Base-by-base conservation (phyloP, 1,284 basidiomycete species). In the Rhodotorula sp. region DNA sequence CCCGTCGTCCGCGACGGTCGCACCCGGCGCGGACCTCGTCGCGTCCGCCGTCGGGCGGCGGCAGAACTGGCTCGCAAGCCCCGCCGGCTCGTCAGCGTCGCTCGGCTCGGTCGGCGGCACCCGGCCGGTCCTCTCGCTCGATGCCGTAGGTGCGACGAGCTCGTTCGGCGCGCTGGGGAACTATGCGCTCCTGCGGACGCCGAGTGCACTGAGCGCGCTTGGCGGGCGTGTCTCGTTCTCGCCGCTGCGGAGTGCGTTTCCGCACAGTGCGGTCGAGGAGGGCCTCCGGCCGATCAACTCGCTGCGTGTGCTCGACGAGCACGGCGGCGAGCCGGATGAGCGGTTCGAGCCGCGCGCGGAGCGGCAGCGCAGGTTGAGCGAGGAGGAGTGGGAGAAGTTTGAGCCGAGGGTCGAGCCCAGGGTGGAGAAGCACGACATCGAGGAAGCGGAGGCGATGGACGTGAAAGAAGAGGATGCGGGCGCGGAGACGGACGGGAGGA, bases 281-380 rank as follows among this genome's bases (percentile, higher is more conserved):
- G 56, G 56, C 0, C 48, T 65, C 21, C 10, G 64, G n/a, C 64
- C 56, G 46, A 39, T 64, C 63, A 57, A 37, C 36, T 56, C 54
- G 41, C 50, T 51, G 27, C 50, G n/a, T 4, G 15, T 44, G 44
- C 44, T n/a, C 44, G 53, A 3, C 19, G n/a, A 53, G 12, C 13
- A 53, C 25, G 53, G 15, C 7, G 19, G 3, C 17, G 21, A 17
- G 19, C n/a, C 12, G 13, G 67, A 71, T 32, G 66, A 67, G 48
- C 41, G 70, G 48, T 71, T 71, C 61, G 70, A 71, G 48, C 70
- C 70, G 58, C 51, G 32, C 8, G 15, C 44, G 1, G 67, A 63
- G 44, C 17, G 32, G 19, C 29, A 19, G 41, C 7, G 39, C 39
- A 22, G 22, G 17, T 0, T 17, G 37, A 19, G 27, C n/a, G n/a